Base-by-base conservation (phyloP, 441 rosid species). In the Populus hybrid region DNA sequence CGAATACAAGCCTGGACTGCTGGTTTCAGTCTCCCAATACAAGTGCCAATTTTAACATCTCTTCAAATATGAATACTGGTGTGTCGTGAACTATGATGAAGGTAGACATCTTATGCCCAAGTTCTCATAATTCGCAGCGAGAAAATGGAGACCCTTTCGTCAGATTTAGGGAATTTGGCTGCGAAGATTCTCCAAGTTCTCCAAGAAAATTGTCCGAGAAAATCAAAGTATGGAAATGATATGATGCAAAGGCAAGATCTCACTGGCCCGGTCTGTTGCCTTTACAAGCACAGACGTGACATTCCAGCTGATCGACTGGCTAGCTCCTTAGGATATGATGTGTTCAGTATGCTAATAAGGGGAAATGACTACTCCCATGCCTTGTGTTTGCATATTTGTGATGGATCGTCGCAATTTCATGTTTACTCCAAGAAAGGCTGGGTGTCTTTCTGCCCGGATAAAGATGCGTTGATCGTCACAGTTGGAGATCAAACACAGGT, bases 301-400 rank as follows among this genome's bases (percentile, higher is more conserved):
- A 75, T 78, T 14, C 65, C 77, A 1, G 82, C 74, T 8, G 86
- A 87, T 14, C 71, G 73, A 69, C 71, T 78, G 78, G 80, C 74
- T 12, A 77, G 76, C 46, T 81, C 80, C 0, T 78, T 87, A 5
- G 82, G 87, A 63, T 90, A 91, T 81, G 97, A 93, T 73, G 94
- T 88, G 72, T 90, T 93, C 30, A 86, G 89, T 77, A 89, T 91
- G 97, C 77, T 93, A 84, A 88, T 93, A 63, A 87, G 89, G 72
- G 97, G 32, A 30, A 30, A 0, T 30, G 32, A 30, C 32, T 30
- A 30, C 32, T 30, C 32, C 32, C 32, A 30, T 30, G 32, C 32
- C 32, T 30, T 30, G 32, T 30, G 32, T 30, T 30, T 30, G 32
- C 32, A 30, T 30, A 30, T 30, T 0, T 30, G 32, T 30, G 32